These are phyloP conservation scores for Ceratobasidium sp. DNA, from an alignment of 1,284 basidiomycete genomes.

Conservation along the genomic window DNA sequence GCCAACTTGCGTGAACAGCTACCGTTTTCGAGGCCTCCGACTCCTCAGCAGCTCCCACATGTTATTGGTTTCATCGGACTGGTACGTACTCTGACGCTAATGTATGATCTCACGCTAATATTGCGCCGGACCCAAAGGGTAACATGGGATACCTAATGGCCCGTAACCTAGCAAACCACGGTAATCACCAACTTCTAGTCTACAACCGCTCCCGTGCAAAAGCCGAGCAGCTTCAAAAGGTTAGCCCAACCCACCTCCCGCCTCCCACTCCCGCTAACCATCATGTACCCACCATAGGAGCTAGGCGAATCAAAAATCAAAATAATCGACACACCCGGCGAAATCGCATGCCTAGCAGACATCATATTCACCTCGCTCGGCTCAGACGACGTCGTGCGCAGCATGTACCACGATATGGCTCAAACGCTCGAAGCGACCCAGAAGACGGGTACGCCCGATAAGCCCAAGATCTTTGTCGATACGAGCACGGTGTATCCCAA, in stretches of 20 bases:
- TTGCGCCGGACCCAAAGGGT: background rate
- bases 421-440: conserved; percentile 64
- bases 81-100: conserved; percentile 65
- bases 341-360: conserved; percentile 79
- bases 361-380: conserved; percentile 84
- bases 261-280: background rate
- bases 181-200: conserved; percentile 59
- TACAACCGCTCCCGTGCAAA: conserved; percentile 78
- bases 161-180: conserved; percentile 75
- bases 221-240: conserved; percentile 65
- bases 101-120: conserved; percentile 60
- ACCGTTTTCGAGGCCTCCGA: conserved; percentile 73
- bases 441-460: conserved; percentile 50
- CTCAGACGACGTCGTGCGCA: conserved; percentile 79
- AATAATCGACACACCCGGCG: conserved; percentile 69
- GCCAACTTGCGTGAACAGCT: conserved; percentile 32
- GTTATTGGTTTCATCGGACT: conserved; percentile 67
- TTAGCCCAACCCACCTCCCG: background rate
- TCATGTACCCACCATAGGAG: conserved; percentile 58
- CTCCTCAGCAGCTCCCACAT: conserved; percentile 60
- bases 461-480: conserved; percentile 83
- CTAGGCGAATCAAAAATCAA: conserved; percentile 67
- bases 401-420: conserved; percentile 76
- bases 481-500: conserved; percentile 84
- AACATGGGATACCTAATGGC: conserved; percentile 79